Base-by-base conservation (phyloP, 148 eudicot genomes). In the Pharnaceum exiguum region DNA sequence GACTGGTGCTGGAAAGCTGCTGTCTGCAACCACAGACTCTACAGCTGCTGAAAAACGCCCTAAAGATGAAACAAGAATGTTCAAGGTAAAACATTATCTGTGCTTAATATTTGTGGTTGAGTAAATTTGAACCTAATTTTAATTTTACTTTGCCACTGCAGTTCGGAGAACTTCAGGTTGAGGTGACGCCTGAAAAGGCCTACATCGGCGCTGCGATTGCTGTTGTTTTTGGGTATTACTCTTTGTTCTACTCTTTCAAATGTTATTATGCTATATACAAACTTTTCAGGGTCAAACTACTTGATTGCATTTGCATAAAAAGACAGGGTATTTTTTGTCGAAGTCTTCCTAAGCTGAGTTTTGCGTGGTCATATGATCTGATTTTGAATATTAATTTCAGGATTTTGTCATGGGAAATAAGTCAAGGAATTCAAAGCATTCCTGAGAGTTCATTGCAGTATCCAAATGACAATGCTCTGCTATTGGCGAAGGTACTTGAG, bases 101-200 rank as follows among this genome's bases (percentile, higher is more conserved):
- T n/a, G n/a, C n/a, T n/a, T n/a, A n/a, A n/a, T n/a, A n/a, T n/a
- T n/a, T n/a, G n/a, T n/a, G n/a, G n/a, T n/a, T n/a, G n/a, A n/a
- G n/a, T n/a, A n/a, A n/a, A n/a, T n/a, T n/a, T 43, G 47, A 25
- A 6, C n/a, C 16, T 39, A 55, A 38, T 13, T 32, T 28, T 40
- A 28, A 17, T 44, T 24, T 46, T 35, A 52, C 65, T 35, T 32
- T 45, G 29, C 52, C 10, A 51, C 32, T 78, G 73, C 87, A 93
- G 99, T 93, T 88, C 67, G 99, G 99, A 32, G 85, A 82, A 42
- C 96, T 93, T 70, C 99, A 93, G 60, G 85, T 93, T 52, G 96
- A 73, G 73, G 50, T 93, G 48, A 81, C 99, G 30, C 74, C 85
- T 23, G 76, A 76, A 40, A 89, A 82, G 60, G 96, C 99, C 61